These are phyloP conservation scores for Priceomyces castillae DNA, from an alignment of 805 yeast species.

Conservation along the genomic window DNA sequence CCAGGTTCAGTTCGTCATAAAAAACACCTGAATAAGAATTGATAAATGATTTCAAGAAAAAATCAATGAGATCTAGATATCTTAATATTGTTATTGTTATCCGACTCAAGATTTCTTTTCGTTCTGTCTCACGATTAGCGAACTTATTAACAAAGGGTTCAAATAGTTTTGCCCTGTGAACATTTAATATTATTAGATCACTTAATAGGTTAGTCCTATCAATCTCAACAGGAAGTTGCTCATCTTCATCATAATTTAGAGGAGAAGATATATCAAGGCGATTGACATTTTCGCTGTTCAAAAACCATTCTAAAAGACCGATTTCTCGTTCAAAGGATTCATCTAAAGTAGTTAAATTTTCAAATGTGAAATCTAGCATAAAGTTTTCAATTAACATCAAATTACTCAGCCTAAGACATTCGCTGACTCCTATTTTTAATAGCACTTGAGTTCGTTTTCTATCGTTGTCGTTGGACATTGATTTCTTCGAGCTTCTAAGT, in stretches of 20 bases:
- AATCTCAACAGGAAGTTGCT: constrained; percentile 20
- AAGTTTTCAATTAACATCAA: constrained; percentile 51
- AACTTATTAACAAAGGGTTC: constrained; percentile 48
- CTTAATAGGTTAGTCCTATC: constrained; percentile 35
- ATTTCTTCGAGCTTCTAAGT: constrained; percentile 19
- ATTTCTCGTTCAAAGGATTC: constrained; percentile 42
- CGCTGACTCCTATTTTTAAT: constrained; percentile 48
- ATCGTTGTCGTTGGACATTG: constrained; percentile 15
- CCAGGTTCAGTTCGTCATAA: constrained; percentile 6
- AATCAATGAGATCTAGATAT: constrained; percentile 34
- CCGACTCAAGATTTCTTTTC: constrained; percentile 32
- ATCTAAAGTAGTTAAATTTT: constrained; percentile 41
- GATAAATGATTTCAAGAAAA: constrained; percentile 31
- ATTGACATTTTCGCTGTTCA: constrained; percentile 7
- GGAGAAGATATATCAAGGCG: constrained; percentile 7
- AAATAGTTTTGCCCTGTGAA: constrained; percentile 50
- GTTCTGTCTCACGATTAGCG: constrained; percentile 19
- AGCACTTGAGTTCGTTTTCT: constrained; percentile 26
- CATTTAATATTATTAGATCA: constrained; percentile 48
- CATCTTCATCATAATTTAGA: constrained; percentile 17
- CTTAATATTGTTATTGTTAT: constrained; percentile 37
- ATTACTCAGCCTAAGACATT: constrained; percentile 47
- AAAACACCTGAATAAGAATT: constrained; percentile 13
- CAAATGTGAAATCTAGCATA: constrained; percentile 42
- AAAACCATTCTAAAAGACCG: constrained; percentile 28